A percentile compares a stretch with the other conserved stretches of the same genome.
Conservation (phyloP, 371 early-diverging fungal genomes). For the Rhizopus delemar region DNA sequence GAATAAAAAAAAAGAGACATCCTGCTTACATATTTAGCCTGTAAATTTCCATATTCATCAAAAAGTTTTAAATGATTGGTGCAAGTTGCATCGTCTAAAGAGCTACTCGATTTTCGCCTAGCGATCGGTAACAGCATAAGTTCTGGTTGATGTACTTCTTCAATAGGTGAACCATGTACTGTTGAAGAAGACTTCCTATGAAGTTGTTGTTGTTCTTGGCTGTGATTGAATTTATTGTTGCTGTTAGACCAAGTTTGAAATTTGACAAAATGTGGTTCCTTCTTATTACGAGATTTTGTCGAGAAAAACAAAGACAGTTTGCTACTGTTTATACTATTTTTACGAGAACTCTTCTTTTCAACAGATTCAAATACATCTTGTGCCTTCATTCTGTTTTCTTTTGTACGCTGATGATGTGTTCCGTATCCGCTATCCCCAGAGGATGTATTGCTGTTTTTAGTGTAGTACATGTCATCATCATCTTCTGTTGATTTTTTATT, state of each 20-base stretch:
- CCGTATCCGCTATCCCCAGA: conserved; percentile 33
- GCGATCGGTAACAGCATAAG: neutral
- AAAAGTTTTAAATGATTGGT: conserved; percentile 23
- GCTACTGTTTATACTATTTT: neutral
- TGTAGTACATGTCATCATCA: conserved; percentile 6
- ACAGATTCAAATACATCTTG: conserved; percentile 22
- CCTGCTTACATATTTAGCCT: conserved; percentile 52
- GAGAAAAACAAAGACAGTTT: conserved; percentile 19
- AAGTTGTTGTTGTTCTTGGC: neutral
- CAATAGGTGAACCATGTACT: neutral
- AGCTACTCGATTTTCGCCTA: conserved; percentile 8
- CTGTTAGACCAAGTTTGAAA: conserved; percentile 24
- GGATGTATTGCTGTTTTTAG: conserved; percentile 20
- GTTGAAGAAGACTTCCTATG: neutral
- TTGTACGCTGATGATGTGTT: neutral
- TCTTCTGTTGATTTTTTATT: conserved; percentile 5
- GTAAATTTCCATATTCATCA: conserved; percentile 50
- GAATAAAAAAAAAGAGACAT: neutral
- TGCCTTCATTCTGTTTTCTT: conserved; percentile 9
- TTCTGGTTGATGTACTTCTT: neutral
- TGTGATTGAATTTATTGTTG: too few relatives aligned
- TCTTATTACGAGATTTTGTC: neutral
- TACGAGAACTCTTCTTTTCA: too few relatives aligned
- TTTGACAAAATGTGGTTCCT: conserved; percentile 24
- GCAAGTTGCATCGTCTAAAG: too few relatives aligned